Base-by-base conservation (phyloP, 202 grass and related monocot genomes). In the Panicum virgatum region DNA sequence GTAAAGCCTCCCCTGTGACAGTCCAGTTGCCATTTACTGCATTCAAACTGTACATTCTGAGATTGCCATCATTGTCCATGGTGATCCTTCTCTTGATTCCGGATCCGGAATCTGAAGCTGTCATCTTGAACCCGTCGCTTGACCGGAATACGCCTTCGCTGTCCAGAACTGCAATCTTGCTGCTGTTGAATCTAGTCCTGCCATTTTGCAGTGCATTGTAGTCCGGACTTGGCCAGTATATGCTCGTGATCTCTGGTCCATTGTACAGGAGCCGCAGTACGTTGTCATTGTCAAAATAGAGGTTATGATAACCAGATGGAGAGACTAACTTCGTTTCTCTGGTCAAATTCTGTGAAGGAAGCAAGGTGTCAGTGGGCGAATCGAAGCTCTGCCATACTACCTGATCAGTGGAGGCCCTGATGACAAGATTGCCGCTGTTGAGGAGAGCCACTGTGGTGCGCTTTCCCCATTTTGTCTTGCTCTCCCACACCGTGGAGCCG, bases 281-380 rank as follows among this genome's bases (percentile, higher is more conserved):
- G 38, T 90, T 97, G 56, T 94, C 77, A 66, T 92, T 94, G 75
- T 94, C 91, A 63, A 94, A 97, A 62, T 90, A 92, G 39, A 97
- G 83, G 76, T 2, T 39, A 79, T 94, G 88, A 26, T 86, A 53
- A 25, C 74, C 77, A 0, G 85, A 73, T 51, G 16, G 38, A 27
- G 94, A 82, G 22, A 71, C 68, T 9, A 97, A 77, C 77, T 20
- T 86, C 9, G 62, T 85, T 2, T 79, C 51, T 51, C 51, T 90
- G 5, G 72, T 92, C 42, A 92, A 73, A 52, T 5, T 72, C 73
- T 92, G 91, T 6, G 51, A 37, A 18, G 94, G 87, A 23, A 97
- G 91, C 80, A 94, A 80, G 34, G 91, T 92, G 57, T 97, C 69
- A 3, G 83, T 90, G 9, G 94, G 94, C 11, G 43, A 94, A 82